Percentiles rank a stretch among this genome's conserved stretches.
Conservation (phyloP, 805 yeast species). For the Nakazawaea siamensis region DNA sequence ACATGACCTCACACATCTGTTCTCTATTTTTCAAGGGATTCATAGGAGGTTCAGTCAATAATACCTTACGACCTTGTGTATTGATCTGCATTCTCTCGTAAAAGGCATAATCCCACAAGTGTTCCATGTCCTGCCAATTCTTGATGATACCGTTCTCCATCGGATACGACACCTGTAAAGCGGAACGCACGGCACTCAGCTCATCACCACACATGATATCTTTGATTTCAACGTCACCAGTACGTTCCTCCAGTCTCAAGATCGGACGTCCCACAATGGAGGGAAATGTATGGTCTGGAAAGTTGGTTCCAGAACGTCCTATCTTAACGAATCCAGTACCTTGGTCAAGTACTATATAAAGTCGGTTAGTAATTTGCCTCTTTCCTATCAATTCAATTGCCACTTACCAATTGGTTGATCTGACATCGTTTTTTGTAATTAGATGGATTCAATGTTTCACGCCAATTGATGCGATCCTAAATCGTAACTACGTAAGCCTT, state of each 20-base stretch:
- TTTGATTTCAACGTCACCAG: slow-evolving; percentile 68
- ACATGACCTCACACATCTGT: slow-evolving; percentile 86
- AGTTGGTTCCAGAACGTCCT: slow-evolving; percentile 94
- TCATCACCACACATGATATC: slow-evolving; percentile 98
- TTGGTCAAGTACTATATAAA: slow-evolving; percentile 75
- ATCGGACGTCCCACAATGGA: slow-evolving; percentile 97
- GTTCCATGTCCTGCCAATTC: slow-evolving; percentile 99
- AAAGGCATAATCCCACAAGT: slow-evolving; percentile 96
- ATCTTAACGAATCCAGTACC: slow-evolving; percentile 98
- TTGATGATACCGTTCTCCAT: slow-evolving; percentile 98
- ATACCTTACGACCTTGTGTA: slow-evolving; percentile 65
- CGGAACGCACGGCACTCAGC: slow-evolving; percentile 83
- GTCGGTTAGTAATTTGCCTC: not conserved
- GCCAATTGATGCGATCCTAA: no score
- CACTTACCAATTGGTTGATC: slow-evolving; percentile 13
- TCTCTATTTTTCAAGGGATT: slow-evolving; percentile 89
- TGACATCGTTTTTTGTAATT: slow-evolving; percentile 9
- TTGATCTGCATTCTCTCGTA: slow-evolving; percentile 82
- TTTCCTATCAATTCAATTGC: not conserved
- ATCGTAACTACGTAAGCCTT: not conserved
- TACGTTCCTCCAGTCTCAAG: slow-evolving; percentile 90
- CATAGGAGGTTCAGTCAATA: slow-evolving; percentile 97
- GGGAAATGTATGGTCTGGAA: slow-evolving; percentile 95
- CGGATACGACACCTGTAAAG: slow-evolving; percentile 90
- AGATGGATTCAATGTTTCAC: no score